Evolutionary conservation across 768 basidiomycete genomes (phyloP).

Genomic region (Psilocybe sp.): DNA sequence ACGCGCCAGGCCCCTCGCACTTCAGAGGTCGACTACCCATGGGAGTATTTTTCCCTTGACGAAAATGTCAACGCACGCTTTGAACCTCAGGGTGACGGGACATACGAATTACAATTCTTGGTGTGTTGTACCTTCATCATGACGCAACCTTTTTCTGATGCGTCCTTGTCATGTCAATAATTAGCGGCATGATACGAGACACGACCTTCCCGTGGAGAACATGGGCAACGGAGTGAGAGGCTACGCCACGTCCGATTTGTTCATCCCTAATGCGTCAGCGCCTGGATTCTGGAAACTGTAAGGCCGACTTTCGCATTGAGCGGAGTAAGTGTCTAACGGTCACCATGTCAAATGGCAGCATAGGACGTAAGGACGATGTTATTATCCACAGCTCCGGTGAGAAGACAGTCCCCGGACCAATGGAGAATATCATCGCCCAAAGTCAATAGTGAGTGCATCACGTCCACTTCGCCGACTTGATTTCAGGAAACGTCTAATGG

Average conservation of each 20-base stretch:
- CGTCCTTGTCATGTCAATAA: not conserved
- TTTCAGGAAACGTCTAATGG: too few relatives aligned
- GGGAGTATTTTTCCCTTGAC: conserved; percentile 29
- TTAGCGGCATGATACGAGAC: conserved; percentile 17
- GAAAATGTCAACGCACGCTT: conserved; percentile 26
- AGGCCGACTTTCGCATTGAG: not conserved
- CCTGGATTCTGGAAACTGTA: conserved; percentile 40
- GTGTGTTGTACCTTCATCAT: conserved; percentile 14
- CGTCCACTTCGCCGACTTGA: too few relatives aligned
- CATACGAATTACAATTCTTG: conserved; percentile 34
- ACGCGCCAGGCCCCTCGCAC: conserved; percentile 11
- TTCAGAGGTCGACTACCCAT: conserved; percentile 16
- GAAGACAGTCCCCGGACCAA: conserved; percentile 34
- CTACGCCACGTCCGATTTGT: conserved; percentile 42
- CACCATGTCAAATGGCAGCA: conserved; percentile 15
- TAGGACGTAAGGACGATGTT: conserved; percentile 40
- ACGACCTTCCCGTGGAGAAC: conserved; percentile 25
- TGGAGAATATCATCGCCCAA: conserved; percentile 25
- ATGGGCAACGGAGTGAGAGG: conserved; percentile 36
- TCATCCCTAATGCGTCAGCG: conserved; percentile 40
- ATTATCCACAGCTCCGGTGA: conserved; percentile 34
- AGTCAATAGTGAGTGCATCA: conserved; percentile 4
- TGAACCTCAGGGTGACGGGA: conserved; percentile 32
- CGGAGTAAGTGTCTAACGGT: not conserved
- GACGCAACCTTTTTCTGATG: not conserved